Conservation (phyloP, 75 land plant species). For the Selaginella tamariscina region DNA sequence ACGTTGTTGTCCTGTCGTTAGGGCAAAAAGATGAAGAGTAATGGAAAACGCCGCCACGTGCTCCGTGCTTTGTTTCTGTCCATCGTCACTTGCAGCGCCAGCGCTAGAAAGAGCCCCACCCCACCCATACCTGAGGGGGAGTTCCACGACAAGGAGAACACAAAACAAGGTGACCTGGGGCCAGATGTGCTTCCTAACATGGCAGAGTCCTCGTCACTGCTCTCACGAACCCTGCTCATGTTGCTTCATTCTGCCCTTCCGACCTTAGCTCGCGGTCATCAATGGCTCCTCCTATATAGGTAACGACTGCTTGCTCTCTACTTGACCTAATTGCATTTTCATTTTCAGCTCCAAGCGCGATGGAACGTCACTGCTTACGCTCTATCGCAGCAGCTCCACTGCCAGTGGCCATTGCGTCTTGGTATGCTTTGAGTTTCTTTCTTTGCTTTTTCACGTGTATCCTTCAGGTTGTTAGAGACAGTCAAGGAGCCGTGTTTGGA, state of each 20-base stretch:
- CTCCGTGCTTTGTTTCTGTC: too few relatives aligned
- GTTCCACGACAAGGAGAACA: too few relatives aligned
- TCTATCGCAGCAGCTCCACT: conserved; percentile 59
- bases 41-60: too few relatives aligned
- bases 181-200: conserved; percentile 29
- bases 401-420: conserved; percentile 65
- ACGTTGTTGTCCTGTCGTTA: not conserved
- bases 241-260: conserved; percentile 63
- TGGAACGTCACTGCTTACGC: conserved; percentile 91
- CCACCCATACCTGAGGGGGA: too few relatives aligned
- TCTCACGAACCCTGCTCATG: conserved; percentile 45
- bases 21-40: not conserved
- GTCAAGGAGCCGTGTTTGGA: conserved; percentile 83
- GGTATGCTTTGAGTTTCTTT: conserved; percentile 31
- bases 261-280: conserved; percentile 63
- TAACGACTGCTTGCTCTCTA: conserved; percentile 17
- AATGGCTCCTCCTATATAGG: conserved; percentile 85
- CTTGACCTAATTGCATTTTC: conserved; percentile 9
- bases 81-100: too few relatives aligned
- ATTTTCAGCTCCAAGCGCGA: conserved; percentile 75
- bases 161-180: too few relatives aligned
- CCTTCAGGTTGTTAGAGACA: conserved; percentile 64
- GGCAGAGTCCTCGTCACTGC: conserved; percentile 49
- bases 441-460: not conserved
- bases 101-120: too few relatives aligned